Evolutionary conservation across 805 yeast species (phyloP), one percentile per base, ranked within the genome.

Genomic region (Hanseniaspora mollemarum): DNA sequence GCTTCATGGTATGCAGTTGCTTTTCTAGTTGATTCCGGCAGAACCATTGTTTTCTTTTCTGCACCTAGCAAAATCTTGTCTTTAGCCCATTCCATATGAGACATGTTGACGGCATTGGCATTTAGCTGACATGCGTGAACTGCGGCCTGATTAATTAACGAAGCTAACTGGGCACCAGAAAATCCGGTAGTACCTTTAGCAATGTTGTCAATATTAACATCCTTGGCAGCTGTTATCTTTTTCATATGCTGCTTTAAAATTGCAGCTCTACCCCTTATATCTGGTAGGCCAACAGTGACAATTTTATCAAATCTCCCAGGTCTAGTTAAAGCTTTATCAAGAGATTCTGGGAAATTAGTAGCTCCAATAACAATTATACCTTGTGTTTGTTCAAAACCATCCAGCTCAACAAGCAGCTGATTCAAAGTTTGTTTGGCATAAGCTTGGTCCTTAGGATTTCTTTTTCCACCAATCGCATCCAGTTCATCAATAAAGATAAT

Each of bases 1-100:
- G 98, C 99, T 70, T 92, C 99, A 68, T 92, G 99, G 66, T 81
- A 92, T 1, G 98, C 98, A 16, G 99, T 92, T 57, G 90, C 87
- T 59, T 77, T 79, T 66, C 96, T 78, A 0, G 94, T 77, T 54
- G 90, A 96, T 65, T 92, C 96, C 26, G 98, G 88, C 71, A 92
- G 77, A 36, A 92, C 96, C 97, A 90, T 90, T 24, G 95, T 85
- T 69, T 85, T 86, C 66, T 94, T 83, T 59, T 94, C 99, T 33
- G 97, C 97, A 49, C 99, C 99, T 84, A 92, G 80, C 62, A 94
- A 71, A 52, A 94, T 92, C 69, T 92, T 92, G 68, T 92, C 99
- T 67, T 92, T 92, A 39, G 99, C 98, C 98, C 98, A 92, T 67
- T 92, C 99, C 55, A 92, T 80, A 67, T 92, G 97, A 42, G 67